Evolutionary conservation across 257 asterid species (phyloP), one percentile per base, ranked within the genome.

Genomic region (Penstemon davidsonii): DNA sequence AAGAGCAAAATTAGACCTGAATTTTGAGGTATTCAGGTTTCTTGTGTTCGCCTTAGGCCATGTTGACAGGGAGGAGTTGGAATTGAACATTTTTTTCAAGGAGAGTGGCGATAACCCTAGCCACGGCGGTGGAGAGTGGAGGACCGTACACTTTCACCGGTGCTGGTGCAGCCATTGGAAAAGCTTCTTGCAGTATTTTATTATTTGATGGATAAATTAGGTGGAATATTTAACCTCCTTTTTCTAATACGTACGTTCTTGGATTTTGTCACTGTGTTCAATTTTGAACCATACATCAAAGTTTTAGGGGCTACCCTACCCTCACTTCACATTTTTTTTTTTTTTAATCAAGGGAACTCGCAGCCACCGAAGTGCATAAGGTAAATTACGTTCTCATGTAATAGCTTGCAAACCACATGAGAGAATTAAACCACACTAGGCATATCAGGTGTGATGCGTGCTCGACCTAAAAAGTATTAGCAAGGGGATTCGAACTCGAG

Each of bases 61-160:
- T 85, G 73, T 83, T 85, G 40, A 90, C 83, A 0, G 96, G 88
- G 38, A 79, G 60, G 82, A 90, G 83, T 44, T 88, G 87, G 75
- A 86, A 88, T 0, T 76, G 79, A 47, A 86, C 97, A 72, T 91
- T 81, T 80, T 91, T 88, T 79, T 91, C 97, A 54, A 85, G 65
- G 53, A 91, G 92, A 70, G 89, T 82, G 39, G 82, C 89, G 2
- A 91, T 76, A 45, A 88, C 96, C 69, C 96, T 86, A 2, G 91
- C 72, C 44, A 86, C 96, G 60, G 96, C 90, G 40, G 89, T 76
- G 25, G 97, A 91, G 37, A 82, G 8, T 3, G 96, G 87, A n/a
- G 95, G 89, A 42, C 97, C 95, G 75, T 83, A 82, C 73, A 91
- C 91, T 70, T 82, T 88, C 80, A 86, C 97, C 50, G 94, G 79